Conservation (phyloP, 2,329 filamentous ascomycete genomes). For the Curvularia eragrostidis region DNA sequence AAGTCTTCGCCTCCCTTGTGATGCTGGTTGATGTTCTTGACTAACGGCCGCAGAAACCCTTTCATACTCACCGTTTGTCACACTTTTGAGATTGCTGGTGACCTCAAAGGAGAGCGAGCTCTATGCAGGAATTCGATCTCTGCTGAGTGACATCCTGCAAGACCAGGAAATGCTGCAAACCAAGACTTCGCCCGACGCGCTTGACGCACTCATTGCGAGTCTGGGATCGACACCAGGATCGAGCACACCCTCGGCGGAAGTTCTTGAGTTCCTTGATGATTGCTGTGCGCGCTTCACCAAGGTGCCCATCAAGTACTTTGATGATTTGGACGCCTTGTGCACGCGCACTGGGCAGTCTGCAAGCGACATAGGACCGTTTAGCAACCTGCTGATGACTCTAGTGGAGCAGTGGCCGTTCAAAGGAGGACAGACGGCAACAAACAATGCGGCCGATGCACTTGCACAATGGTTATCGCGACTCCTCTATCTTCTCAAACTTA, state of each 20-base stretch:
- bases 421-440: slow-evolving; percentile 38
- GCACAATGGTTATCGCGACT: slow-evolving; percentile 47
- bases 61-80: slow-evolving; percentile 73
- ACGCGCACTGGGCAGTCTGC: slow-evolving; percentile 29
- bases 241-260: slow-evolving; percentile 34
- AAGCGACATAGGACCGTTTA: slow-evolving; percentile 52
- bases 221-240: slow-evolving; percentile 51
- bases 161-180: slow-evolving; percentile 72
- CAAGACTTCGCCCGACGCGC: slow-evolving; percentile 46
- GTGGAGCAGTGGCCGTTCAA: slow-evolving; percentile 79
- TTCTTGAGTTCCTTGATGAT: slow-evolving; percentile 81
- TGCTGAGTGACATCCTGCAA: slow-evolving; percentile 66
- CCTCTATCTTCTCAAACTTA: slow-evolving; percentile 44
- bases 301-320: slow-evolving; percentile 83
- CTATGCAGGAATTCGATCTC: slow-evolving; percentile 59
- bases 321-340: slow-evolving; percentile 65
- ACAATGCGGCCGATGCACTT: slow-evolving; percentile 36
- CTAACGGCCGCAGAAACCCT: slow-evolving; percentile 58
- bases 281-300: slow-evolving; percentile 77
- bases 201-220: slow-evolving; percentile 58
- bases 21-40: background rate
- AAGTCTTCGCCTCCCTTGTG: slow-evolving; percentile 19
- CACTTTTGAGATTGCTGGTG: slow-evolving; percentile 67
- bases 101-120: slow-evolving; percentile 59
- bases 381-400: slow-evolving; percentile 72